phyloP scores from a whole-genome alignment of 2,329 filamentous ascomycete species.

The Paraphoma chrysanthemicola region DNA sequence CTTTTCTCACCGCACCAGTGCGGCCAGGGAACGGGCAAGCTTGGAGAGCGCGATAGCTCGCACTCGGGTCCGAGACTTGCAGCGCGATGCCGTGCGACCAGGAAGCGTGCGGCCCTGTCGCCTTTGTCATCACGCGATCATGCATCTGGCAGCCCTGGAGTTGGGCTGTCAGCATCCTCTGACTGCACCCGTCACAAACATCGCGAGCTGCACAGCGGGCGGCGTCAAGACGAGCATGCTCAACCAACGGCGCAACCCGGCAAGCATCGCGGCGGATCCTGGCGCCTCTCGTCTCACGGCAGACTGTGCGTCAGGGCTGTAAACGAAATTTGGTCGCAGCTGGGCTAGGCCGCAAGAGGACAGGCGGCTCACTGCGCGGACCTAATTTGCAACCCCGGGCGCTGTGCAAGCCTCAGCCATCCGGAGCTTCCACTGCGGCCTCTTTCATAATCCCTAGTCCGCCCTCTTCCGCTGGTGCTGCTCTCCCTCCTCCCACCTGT shows the following conservation, averaged over 20 bases:
- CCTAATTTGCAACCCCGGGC: conserved; percentile 32
- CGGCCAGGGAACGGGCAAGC: neutral
- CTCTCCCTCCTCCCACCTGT: conserved; percentile 6
- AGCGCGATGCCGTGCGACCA: neutral
- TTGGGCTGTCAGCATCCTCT: conserved; percentile 1
- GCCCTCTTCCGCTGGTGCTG: conserved; percentile 21
- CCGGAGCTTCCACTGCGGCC: conserved; percentile 36
- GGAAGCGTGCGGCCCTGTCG: neutral
- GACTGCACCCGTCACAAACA: neutral
- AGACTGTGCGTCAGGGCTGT: conserved; percentile 17
- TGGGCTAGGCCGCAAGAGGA: conserved; percentile 11
- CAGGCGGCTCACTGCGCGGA: conserved; percentile 21
- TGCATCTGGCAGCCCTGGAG: too few species aligned
- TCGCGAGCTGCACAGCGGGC: neutral
- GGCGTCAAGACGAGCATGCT: neutral
- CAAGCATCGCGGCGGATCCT: neutral
- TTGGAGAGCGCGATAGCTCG: neutral
- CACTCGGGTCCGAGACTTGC: neutral
- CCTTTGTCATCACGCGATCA: conserved; percentile 5
- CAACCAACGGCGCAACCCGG: neutral
- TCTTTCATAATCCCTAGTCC: conserved; percentile 42
- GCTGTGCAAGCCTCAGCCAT: conserved; percentile 39
- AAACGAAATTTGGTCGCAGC: conserved; percentile 25
- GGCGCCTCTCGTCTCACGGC: conserved; percentile 1
- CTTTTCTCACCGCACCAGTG: conserved; percentile 3